Conservation (phyloP, 371 early-diverging fungal genomes). For the Rhizomucor pusillus region DNA sequence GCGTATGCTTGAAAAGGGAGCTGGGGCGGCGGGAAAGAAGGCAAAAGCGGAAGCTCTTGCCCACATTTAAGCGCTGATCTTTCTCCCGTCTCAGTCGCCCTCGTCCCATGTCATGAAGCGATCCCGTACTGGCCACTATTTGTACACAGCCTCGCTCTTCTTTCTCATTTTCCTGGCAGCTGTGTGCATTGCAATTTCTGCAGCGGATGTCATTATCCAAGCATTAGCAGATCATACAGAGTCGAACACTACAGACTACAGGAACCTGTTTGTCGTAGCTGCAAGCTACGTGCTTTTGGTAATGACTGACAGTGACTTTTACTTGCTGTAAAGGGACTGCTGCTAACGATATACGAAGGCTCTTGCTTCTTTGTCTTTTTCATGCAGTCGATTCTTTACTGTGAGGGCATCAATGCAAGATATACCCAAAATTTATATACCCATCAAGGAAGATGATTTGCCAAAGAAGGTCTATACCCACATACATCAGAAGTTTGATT, state of each 20-base stretch:
- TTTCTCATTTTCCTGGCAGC: slow-evolving; percentile 36
- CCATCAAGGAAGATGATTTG: slow-evolving; percentile 62
- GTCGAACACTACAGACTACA: slow-evolving; percentile 38
- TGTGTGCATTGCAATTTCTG: slow-evolving; percentile 57
- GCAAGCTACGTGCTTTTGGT: slow-evolving; percentile 58
- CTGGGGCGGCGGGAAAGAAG: background rate
- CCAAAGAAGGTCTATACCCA: slow-evolving; percentile 63
- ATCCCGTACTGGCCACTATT: slow-evolving; percentile 17
- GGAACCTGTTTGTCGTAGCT: slow-evolving; percentile 56
- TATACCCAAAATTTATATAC: slow-evolving; percentile 71
- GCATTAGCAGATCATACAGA: slow-evolving; percentile 43
- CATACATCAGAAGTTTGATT: slow-evolving; percentile 54
- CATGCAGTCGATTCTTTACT: slow-evolving; percentile 57
- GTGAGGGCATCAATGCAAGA: slow-evolving; percentile 55
- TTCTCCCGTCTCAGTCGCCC: too few relatives aligned
- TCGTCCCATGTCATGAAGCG: slow-evolving; percentile 9
- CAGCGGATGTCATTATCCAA: slow-evolving; percentile 63
- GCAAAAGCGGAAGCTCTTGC: too few relatives aligned
- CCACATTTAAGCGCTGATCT: too few relatives aligned
- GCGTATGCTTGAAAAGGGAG: background rate
- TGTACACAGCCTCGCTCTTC: slow-evolving; percentile 40
- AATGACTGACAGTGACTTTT: slow-evolving; percentile 3
- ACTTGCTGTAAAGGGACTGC: background rate
- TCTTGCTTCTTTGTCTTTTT: slow-evolving; percentile 43
- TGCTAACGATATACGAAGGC: slow-evolving; percentile 15